phyloP scores from a whole-genome alignment of 139 green algal species.

The Pseudopediastrum boryanum region DNA sequence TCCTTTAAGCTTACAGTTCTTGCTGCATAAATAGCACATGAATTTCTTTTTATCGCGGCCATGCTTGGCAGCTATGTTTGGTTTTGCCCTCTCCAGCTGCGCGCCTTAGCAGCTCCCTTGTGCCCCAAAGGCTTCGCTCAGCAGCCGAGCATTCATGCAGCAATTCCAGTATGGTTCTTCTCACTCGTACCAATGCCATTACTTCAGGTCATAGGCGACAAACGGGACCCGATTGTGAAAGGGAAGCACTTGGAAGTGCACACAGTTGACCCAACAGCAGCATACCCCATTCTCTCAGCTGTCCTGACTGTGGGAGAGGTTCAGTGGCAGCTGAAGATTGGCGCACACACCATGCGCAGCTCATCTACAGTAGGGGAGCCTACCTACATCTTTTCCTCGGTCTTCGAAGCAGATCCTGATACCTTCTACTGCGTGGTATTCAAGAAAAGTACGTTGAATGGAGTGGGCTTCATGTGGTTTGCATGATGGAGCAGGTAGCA shows the following conservation, averaged over 20 bases:
- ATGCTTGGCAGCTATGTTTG: not conserved
- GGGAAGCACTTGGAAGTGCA: not conserved
- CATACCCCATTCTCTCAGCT: constrained; percentile 23
- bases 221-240: not conserved
- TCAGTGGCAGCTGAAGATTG: not conserved
- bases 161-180: not conserved
- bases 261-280: not conserved
- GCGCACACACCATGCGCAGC: constrained; percentile 14
- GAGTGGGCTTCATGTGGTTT: not conserved
- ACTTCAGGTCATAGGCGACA: constrained; percentile 11
- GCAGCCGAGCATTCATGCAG: not conserved
- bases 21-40: not conserved
- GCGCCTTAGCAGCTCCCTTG: not conserved
- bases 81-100: too few species aligned
- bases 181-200: too few species aligned
- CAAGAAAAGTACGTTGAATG: not conserved
- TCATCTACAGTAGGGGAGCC: constrained; percentile 12
- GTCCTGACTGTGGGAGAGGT: not conserved
- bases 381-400: constrained; percentile 27
- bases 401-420: not conserved
- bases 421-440: constrained; percentile 36
- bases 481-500: not conserved
- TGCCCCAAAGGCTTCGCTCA: not conserved
- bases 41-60: not conserved
- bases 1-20: not conserved